These are phyloP conservation scores for Acanthamoeba royreba DNA, from an alignment of 208 protist species.

Conservation along the genomic window DNA sequence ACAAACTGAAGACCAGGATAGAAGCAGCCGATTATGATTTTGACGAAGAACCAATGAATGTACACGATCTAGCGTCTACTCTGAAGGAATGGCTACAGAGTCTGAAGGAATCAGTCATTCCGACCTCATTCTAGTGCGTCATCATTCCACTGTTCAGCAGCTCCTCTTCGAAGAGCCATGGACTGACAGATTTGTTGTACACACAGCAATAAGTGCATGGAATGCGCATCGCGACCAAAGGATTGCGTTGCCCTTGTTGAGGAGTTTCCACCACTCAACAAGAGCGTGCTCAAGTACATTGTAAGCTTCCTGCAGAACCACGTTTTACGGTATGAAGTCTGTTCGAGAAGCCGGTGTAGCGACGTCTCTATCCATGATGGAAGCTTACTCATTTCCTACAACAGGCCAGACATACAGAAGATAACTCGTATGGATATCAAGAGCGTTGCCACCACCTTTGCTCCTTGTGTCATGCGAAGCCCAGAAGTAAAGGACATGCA, in stretches of 20 bases:
- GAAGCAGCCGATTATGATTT: background rate
- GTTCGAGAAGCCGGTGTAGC: no score
- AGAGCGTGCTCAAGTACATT: background rate
- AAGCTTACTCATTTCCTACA: background rate
- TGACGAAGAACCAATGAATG: background rate
- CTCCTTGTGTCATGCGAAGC: background rate
- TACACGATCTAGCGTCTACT: background rate
- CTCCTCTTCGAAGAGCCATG: background rate
- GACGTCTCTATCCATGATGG: background rate
- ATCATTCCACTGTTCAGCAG: no score
- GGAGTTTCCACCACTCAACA: background rate
- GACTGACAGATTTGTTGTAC: background rate
- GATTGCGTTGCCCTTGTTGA: background rate
- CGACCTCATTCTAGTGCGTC: background rate
- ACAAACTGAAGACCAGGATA: background rate
- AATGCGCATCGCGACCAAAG: background rate
- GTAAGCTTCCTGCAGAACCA: background rate
- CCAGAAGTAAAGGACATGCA: background rate
- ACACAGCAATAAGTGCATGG: background rate
- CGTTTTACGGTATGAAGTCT: background rate
- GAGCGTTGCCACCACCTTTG: background rate
- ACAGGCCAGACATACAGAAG: background rate
- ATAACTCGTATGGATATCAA: background rate
- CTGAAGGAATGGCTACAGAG: background rate
- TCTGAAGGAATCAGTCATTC: background rate